Evolutionary conservation across 176 grass and related monocot species (phyloP), one percentile per base, ranked within the genome.

Genomic region (Carex kokanica): DNA sequence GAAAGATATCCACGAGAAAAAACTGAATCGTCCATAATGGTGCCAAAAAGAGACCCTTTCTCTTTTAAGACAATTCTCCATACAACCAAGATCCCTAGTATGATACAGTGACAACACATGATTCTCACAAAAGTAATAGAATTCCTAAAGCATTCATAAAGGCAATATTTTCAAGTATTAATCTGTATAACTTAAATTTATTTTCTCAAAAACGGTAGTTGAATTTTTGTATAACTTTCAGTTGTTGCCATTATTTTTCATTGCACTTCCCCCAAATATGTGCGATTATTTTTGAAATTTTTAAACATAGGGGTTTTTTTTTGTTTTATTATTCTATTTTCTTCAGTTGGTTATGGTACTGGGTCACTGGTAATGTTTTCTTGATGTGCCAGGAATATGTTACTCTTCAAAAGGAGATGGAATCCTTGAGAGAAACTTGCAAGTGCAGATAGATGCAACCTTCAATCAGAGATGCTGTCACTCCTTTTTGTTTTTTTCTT

Each of bases 401-500:
- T 60, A 67, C 82, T 45, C 83, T 92, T 82, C 91, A 89, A 74
- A 86, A 77, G 79, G 87, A 94, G 62, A 69, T 88, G 81, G 81
- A 90, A 49, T 90, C 66, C 29, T 73, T 92, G 61, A 82, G 29
- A 82, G 60, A 82, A 82, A 82, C 15, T 64, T 82, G 80, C 61
- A 82, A 67, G 27, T 82, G 80, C n/a, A 38, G 9, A 20, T 24
- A 29, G 49, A 11, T 1, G 47, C 45, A 25, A 25, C 41, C 21
- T 74, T 5, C 41, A 40, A 55, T 75, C 14, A 75, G 23, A 75
- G 72, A 54, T 25, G 24, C 18, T 8, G 21, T 74, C 38, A 2
- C 5, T 74, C 17, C 18, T 52, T 74, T 18, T 21, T 23, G 0
- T 23, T 25, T 61, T 61, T 23, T 8, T 61, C 11, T 60, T 60